phyloP scores from a whole-genome alignment of 331 rosid genomes.

The Pyrus hybrid region DNA sequence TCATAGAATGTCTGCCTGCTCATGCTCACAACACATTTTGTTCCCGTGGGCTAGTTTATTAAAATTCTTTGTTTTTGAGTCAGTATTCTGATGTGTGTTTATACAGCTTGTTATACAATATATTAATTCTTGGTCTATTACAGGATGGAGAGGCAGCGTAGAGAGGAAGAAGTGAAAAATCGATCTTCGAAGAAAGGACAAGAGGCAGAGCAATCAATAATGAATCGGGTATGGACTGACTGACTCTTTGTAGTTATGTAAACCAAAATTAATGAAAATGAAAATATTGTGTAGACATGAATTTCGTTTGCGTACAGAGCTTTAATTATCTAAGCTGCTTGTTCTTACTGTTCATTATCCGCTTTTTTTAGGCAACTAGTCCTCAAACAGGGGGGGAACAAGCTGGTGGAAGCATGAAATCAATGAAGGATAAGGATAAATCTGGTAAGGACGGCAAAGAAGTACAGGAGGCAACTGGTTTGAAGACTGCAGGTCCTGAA shows the following conservation, averaged over 20 bases:
- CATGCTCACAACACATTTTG: not conserved
- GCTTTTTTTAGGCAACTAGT: slow-evolving; percentile 60
- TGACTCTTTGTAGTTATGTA: not conserved
- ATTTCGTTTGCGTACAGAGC: not conserved
- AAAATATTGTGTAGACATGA: not conserved
- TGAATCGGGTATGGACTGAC: slow-evolving; percentile 57
- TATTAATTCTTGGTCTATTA: slow-evolving; percentile 6
- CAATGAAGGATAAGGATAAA: slow-evolving; percentile 90
- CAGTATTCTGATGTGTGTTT: not conserved
- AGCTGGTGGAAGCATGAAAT: slow-evolving; percentile 79
- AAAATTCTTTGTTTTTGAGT: not conserved
- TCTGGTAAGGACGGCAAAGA: slow-evolving; percentile 77
- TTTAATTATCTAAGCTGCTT: not conserved
- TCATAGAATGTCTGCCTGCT: not conserved
- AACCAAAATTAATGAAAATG: not conserved
- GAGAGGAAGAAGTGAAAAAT: slow-evolving; percentile 81
- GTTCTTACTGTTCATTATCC: slow-evolving; percentile 4
- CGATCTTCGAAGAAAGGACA: slow-evolving; percentile 73
- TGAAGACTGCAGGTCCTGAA: slow-evolving; percentile 93
- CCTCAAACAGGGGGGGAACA: slow-evolving; percentile 63
- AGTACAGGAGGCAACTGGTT: slow-evolving; percentile 70
- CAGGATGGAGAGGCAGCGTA: slow-evolving; percentile 98
- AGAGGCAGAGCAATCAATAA: slow-evolving; percentile 63
- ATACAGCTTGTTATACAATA: not conserved
- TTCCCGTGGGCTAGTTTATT: not conserved